Conservation (phyloP, 176 grass and related monocot genomes). For the maize (Zea mays) region Zm-B73-REFERENCE-NAM-5.0 NC_050098.1:114825001-114825500, state of each 20-base stretch:
- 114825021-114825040: conserved; percentile 12
- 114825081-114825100: conserved; percentile 66
- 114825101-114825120: conserved; percentile 55
- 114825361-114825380: conserved; percentile 19
- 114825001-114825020: conserved; percentile 39
- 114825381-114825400: conserved; percentile 27
- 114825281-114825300: conserved; percentile 12
- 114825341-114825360: conserved; percentile 1
- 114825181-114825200: conserved; percentile 77
- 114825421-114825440: conserved; percentile 20
- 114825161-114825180: conserved; percentile 50
- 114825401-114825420: conserved; percentile 28
- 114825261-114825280: neutral
- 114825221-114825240: conserved; percentile 37
- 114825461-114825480: conserved; percentile 36
- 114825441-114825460: conserved; percentile 25
- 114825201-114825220: conserved; percentile 54
- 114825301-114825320: conserved; percentile 15
- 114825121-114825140: conserved; percentile 19
- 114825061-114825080: conserved; percentile 66
- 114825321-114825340: conserved; percentile 24
- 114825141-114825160: conserved; percentile 39
- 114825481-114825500: conserved; percentile 9
- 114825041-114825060: conserved; percentile 22
- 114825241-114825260: conserved; percentile 5